Base-by-base conservation (phyloP, 2,329 filamentous ascomycete genomes). In the Diaporthe humulicola region DNA sequence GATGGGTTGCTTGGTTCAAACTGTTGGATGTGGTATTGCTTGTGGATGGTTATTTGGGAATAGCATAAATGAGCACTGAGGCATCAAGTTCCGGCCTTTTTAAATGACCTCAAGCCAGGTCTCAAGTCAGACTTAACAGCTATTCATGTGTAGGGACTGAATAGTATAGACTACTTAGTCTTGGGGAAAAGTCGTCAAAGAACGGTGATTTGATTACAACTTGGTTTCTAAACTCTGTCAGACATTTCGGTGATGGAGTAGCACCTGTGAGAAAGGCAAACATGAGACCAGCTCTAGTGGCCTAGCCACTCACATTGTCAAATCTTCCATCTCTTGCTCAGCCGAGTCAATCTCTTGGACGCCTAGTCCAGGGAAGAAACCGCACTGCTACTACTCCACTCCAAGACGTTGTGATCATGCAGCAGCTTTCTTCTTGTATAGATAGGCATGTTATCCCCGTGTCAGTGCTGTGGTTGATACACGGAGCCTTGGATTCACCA, bases 321-420 rank as follows among this genome's bases (percentile, higher is more conserved):
- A 14, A 38, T 38, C 33, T 36, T 38, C 33, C 30, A 22, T 28
- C 56, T 58, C 33, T 38, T 38, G 4, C 19, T 38, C 33, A 6
- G 25, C 22, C 33, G 30, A 58, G 56, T 58, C 33, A 25, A 33
- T 25, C 33, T 22, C 56, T 58, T 38, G 15, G 52, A 30, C 19
- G 5, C 6, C 36, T 70, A 57, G 17, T 45, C n/a, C 42, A 28
- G 17, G 28, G 56, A 60, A 22, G 70, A 64, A 61, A 40, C 38
- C n/a, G 36, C 70, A 22, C 70, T 61, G 56, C 70, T 60, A 40
- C 56, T 61, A 30, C 57, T 48, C 36, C 22, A 40, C 14, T 22
- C 25, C 19, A 71, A 57, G 1, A 71, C 69, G 14, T 36, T 40
- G 57, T 40, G 40, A 33, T 28, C 54, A 14, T 50, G 54, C 4